Base-by-base conservation (phyloP, 2,329 filamentous ascomycete species). In the Claviceps spartinae region DNA sequence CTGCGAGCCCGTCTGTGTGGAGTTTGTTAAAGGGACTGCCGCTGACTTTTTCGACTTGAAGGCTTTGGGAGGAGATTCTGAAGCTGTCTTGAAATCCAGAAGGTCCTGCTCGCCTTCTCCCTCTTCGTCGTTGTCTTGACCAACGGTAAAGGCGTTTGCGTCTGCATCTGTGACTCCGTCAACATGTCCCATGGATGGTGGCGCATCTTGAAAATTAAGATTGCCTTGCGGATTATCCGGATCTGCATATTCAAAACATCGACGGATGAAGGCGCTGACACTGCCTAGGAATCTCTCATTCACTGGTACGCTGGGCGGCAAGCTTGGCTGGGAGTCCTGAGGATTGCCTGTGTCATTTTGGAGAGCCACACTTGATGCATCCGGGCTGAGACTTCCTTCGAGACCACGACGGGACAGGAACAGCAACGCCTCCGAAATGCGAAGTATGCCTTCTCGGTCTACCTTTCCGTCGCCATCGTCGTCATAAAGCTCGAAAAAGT, bases 231-330 rank as follows among this genome's bases (percentile, higher is more conserved):
- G 82, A 56, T 86, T 84, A 62, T 94, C 91, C 1, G 93, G 91
- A 62, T 98, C 93, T 5, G 93, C 93, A 63, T 98, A 98, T 68
- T 98, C 93, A 58, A 98, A 98, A 67, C 93, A 98, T 54, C 93
- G 80, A 57, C 90, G 79, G 54, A 97, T 98, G 64, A 98, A 98
- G 2, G 89, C 89, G 59, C 88, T 95, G 50, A 98, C 89, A 56
- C 90, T 95, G 55, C 85, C 87, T 26, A 98, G 71, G 63, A 98
- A 97, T 50, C 83, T 81, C 67, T 97, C 93, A 58, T 94, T 93
- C 42, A 83, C 80, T 52, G 86, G 73, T 61, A 75, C 71, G n/a
- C 75, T 76, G 1, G 68, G 64, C 47, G 67, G 72, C 58, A 69
- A 68, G 64, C 62, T 69, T 56, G 42, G 64, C 52, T 67, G 63